Percentiles rank a stretch among this genome's conserved stretches.
Evolutionary conservation across 352 stramenopile genomes (phyloP).

Genomic region (Pythium aphanidermatum): DNA sequence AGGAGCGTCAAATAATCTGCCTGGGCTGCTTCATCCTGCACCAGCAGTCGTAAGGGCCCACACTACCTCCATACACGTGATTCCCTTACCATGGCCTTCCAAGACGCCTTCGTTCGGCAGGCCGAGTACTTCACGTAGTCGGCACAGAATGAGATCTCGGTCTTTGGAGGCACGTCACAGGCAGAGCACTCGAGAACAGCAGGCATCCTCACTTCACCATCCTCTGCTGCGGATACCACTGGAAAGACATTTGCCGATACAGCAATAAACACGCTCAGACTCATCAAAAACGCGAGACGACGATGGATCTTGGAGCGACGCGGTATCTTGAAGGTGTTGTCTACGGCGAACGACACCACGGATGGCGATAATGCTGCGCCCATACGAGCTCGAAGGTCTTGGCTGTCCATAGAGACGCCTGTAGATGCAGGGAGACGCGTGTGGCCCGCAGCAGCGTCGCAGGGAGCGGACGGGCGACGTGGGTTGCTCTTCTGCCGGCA

Average conservation of each 20-base stretch:
- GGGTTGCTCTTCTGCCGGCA: constrained; percentile 2
- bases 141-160: constrained; percentile 46
- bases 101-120: constrained; percentile 41
- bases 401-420: too few species aligned
- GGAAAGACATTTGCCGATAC: background rate
- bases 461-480: too few species aligned
- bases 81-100: constrained; percentile 35
- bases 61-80: background rate
- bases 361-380: too few species aligned
- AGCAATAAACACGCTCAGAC: background rate
- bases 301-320: background rate
- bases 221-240: too few species aligned
- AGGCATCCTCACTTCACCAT: constrained; percentile 8
- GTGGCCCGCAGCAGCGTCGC: too few species aligned
- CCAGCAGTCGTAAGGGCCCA: background rate
- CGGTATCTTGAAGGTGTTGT: background rate
- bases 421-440: too few species aligned
- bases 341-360: background rate
- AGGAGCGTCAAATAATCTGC: constrained; percentile 25
- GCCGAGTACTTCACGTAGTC: constrained; percentile 46
- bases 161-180: constrained; percentile 45
- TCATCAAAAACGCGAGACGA: too few species aligned
- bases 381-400: too few species aligned
- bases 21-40: constrained; percentile 35
- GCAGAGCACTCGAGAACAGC: constrained; percentile 31